A percentile compares a stretch with the other conserved stretches of the same genome.
phyloP scores from a whole-genome alignment of 768 basidiomycete genomes.

The Trametes cubensis region DNA sequence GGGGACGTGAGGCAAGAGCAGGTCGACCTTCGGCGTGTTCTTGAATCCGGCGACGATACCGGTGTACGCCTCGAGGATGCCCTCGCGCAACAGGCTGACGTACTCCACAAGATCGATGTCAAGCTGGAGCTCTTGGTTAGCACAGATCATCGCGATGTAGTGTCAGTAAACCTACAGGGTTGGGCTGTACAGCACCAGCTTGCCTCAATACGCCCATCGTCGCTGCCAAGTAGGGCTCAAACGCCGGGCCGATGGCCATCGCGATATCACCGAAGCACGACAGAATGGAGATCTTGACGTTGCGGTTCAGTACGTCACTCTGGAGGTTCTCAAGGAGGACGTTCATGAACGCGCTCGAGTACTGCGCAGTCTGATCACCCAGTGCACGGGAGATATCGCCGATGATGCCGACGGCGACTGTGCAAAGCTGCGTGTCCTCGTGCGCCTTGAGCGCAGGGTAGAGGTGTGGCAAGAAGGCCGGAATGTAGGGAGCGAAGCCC shows the following conservation, averaged over 20 bases:
- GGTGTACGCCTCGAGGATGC: slow-evolving; percentile 95
- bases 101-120: slow-evolving; percentile 94
- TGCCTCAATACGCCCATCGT: slow-evolving; percentile 91
- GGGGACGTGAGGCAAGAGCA: slow-evolving; percentile 71
- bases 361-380: slow-evolving; percentile 80
- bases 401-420: slow-evolving; percentile 92
- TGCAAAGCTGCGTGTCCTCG: slow-evolving; percentile 95
- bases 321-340: slow-evolving; percentile 90
- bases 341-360: slow-evolving; percentile 88
- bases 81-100: slow-evolving; percentile 85
- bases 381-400: slow-evolving; percentile 96
- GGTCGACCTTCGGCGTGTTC: slow-evolving; percentile 73
- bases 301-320: slow-evolving; percentile 86
- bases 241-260: slow-evolving; percentile 81
- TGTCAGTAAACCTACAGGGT: slow-evolving; percentile 61
- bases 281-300: slow-evolving; percentile 96
- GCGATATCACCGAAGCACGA: slow-evolving; percentile 97
- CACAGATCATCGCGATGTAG: neutral
- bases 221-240: slow-evolving; percentile 87
- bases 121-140: slow-evolving; percentile 45
- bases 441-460: slow-evolving; percentile 88
- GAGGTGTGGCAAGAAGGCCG: slow-evolving; percentile 83
- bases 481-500: slow-evolving; percentile 80
- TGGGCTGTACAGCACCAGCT: slow-evolving; percentile 85
- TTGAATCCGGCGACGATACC: slow-evolving; percentile 92